A percentile compares a stretch with the other conserved stretches of the same genome.
phyloP scores from a whole-genome alignment of 2,329 filamentous ascomycete species.

The Phaeophleospora eucalypticola region DNA sequence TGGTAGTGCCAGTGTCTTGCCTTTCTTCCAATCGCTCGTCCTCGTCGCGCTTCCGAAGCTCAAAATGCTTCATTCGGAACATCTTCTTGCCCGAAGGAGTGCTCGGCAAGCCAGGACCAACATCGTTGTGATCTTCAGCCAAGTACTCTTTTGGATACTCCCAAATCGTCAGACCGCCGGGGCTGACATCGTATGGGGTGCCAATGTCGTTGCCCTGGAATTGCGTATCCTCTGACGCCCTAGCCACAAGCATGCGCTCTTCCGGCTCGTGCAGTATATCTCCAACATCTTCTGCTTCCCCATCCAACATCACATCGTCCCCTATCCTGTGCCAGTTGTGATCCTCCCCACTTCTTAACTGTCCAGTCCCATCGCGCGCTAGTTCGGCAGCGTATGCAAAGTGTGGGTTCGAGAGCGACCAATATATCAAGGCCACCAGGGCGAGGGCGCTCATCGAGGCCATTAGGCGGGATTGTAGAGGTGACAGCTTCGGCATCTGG shows the following conservation, averaged over 20 bases:
- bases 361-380: constrained; percentile 26
- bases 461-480: constrained; percentile 67
- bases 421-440: constrained; percentile 57
- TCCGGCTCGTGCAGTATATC: constrained; percentile 24
- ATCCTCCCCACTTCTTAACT: constrained; percentile 40
- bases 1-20: constrained; percentile 34
- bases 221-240: constrained; percentile 15
- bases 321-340: constrained; percentile 47
- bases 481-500: constrained; percentile 55
- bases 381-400: constrained; percentile 62
- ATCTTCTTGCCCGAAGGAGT: constrained; percentile 11
- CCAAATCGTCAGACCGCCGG: constrained; percentile 62
- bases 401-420: constrained; percentile 55
- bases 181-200: constrained; percentile 52
- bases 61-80: constrained; percentile 16
- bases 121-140: constrained; percentile 39
- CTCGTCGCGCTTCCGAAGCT: constrained; percentile 24
- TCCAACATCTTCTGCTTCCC: constrained; percentile 18
- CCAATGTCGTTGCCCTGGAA: constrained; percentile 56
- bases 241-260: not conserved
- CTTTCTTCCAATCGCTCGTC: constrained; percentile 18
- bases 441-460: constrained; percentile 61
- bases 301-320: constrained; percentile 28
- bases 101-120: constrained; percentile 29
- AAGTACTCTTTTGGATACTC: constrained; percentile 58